phyloP scores from a whole-genome alignment of 768 basidiomycete species.

The Calocera viscosa region DNA sequence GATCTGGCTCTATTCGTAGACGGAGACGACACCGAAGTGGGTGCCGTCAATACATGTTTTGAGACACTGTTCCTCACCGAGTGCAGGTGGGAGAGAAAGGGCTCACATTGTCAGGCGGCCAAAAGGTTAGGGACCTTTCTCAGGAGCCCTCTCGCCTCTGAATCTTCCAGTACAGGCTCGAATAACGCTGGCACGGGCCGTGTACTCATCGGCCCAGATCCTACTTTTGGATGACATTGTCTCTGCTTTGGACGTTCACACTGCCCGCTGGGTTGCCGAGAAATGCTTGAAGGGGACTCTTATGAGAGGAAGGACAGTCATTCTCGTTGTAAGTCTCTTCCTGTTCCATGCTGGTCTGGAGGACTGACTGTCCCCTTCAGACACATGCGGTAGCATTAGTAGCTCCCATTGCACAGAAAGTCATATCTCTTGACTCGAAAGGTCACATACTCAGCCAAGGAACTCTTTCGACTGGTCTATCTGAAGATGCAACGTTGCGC shows the following conservation, averaged over 20 bases:
- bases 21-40: constrained; percentile 47
- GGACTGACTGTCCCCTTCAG: background rate
- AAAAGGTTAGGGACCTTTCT: constrained; percentile 30
- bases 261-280: constrained; percentile 32
- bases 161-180: no score
- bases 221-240: constrained; percentile 40
- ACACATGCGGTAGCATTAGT: background rate
- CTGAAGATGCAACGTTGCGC: background rate
- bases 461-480: background rate
- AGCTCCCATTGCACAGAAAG: background rate
- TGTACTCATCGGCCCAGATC: constrained; percentile 47
- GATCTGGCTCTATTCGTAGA: constrained; percentile 41
- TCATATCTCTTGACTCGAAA: background rate
- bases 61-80: background rate
- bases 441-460: background rate
- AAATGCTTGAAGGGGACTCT: constrained; percentile 39
- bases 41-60: background rate
- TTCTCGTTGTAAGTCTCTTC: constrained; percentile 36
- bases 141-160: no score
- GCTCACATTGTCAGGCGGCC: constrained; percentile 44
- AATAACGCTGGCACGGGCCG: constrained; percentile 44
- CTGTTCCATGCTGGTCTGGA: background rate
- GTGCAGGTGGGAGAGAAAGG: constrained; percentile 53
- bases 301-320: constrained; percentile 37
- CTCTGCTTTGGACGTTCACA: constrained; percentile 31